These are phyloP conservation scores for Vitis vinifera DNA, from an alignment of 164 flowering plant species.

Conservation along the genomic window DNA sequence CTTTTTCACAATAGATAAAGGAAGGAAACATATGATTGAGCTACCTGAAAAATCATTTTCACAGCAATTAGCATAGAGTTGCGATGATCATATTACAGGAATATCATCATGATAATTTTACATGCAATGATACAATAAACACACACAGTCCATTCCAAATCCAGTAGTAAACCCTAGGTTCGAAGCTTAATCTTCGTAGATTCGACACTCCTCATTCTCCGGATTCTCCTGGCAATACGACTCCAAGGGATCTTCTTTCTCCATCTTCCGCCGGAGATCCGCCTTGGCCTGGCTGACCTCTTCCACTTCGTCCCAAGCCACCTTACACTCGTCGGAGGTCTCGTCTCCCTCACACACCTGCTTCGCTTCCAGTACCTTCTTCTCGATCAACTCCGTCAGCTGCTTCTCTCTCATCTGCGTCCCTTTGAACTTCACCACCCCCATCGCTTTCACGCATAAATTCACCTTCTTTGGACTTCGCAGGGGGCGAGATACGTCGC, in stretches of 20 bases:
- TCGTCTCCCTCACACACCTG: slow-evolving; percentile 61
- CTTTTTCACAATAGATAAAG: too few species aligned
- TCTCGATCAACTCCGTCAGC: slow-evolving; percentile 77
- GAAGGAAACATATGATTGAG: too few species aligned
- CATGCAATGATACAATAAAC: too few species aligned
- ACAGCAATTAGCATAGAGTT: too few species aligned
- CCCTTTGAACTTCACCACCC: slow-evolving; percentile 57
- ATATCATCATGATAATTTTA: too few species aligned
- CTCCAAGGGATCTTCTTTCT: slow-evolving; percentile 64
- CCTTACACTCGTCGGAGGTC: slow-evolving; percentile 64
- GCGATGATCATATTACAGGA: too few species aligned
- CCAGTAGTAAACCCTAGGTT: too few species aligned
- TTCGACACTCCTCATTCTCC: slow-evolving; percentile 75
- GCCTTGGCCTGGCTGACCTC: slow-evolving; percentile 87
- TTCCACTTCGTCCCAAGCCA: slow-evolving; percentile 92
- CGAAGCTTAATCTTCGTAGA: slow-evolving; percentile 43
- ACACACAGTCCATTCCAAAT: too few species aligned
- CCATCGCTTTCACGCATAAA: slow-evolving; percentile 26
- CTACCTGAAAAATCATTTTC: too few species aligned
- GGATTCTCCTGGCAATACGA: slow-evolving; percentile 64
- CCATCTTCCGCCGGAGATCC: slow-evolving; percentile 51
- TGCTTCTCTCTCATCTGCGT: slow-evolving; percentile 68
- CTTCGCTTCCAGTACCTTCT: slow-evolving; percentile 68
- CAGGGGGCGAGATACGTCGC: background rate
- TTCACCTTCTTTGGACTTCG: background rate